Evolutionary conservation across 352 stramenopile species (phyloP).

Genomic region (Plasmopara halstedii): DNA sequence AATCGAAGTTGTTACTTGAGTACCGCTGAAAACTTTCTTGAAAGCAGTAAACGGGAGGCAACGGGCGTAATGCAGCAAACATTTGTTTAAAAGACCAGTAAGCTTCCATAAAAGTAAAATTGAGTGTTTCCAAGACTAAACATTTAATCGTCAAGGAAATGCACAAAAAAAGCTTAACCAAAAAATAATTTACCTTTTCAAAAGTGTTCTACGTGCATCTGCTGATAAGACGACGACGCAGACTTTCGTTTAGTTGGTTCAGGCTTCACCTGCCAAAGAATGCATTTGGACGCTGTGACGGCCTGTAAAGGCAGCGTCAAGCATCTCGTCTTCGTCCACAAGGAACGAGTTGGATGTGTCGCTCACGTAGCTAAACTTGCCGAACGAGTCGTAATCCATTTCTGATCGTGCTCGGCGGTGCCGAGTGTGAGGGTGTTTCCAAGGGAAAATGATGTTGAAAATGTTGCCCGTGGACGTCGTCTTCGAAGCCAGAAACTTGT

Average conservation of each 20-base stretch:
- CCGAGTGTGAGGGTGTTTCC: constrained; percentile 53
- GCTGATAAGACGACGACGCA: constrained; percentile 24
- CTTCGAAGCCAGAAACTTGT: constrained; percentile 80
- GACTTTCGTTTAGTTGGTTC: constrained; percentile 21
- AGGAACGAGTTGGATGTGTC: constrained; percentile 85
- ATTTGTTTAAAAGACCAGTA: too few relatives aligned
- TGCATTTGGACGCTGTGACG: constrained; percentile 77
- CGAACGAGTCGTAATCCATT: constrained; percentile 66
- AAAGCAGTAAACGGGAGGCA: too few relatives aligned
- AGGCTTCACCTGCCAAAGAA: constrained; percentile 68
- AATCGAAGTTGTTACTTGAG: too few relatives aligned
- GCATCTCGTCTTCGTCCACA: constrained; percentile 85
- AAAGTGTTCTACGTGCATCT: constrained; percentile 32
- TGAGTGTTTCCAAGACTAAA: background rate
- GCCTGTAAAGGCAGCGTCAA: constrained; percentile 76
- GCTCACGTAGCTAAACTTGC: constrained; percentile 86
- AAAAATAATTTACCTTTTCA: constrained; percentile 32
- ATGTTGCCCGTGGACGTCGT: constrained; percentile 70
- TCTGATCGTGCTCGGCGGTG: constrained; percentile 38
- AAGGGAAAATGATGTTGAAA: constrained; percentile 79
- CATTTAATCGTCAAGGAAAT: constrained; percentile 9
- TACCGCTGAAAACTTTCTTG: too few relatives aligned
- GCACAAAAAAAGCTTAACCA: constrained; percentile 5
- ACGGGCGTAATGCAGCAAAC: too few relatives aligned
- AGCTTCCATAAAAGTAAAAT: too few relatives aligned